Base-by-base conservation (phyloP, 129 eudicot genomes). In the Tagetes patula region DNA sequence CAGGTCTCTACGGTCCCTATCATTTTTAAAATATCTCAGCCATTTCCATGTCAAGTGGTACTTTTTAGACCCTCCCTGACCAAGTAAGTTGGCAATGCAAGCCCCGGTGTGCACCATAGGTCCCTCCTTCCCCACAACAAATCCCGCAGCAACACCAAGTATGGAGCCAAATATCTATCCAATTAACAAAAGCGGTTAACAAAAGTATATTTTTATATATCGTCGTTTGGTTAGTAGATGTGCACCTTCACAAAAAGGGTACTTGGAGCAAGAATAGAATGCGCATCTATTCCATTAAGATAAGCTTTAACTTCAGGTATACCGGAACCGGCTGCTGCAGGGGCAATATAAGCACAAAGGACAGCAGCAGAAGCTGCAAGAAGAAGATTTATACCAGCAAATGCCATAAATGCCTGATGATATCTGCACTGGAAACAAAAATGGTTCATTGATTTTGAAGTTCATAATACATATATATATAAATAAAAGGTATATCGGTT, bases 61-160 rank as follows among this genome's bases (percentile, higher is more conserved):
- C 87, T 90, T 94, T 61, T 89, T 88, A 8, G 97, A 94, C 49
- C 98, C 98, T 54, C 98, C 98, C 77, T 94, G 98, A 11, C 98
- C 98, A 78, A 94, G 89, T 71, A 94, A 86, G 76, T 88, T 90
- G 71, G 98, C 98, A 61, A 94, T 87, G 83, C 98, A 94, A 42
- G 98, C 90, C 55, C 98, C 98, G 2, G 98, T 94, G 81, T 94
- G 98, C 33, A 94, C 98, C 98, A 94, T 94, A 1, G 98, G 98
- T 74, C 98, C 98, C 79, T 94, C 98, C 85, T 94, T 94, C 41
- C 98, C 98, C 77, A 94, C 96, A 61, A 88, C 97, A 88, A 94
- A 94, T 80, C 98, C 98, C 77, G 97, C 98, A 70, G 96, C 82
- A 82, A 88, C 95, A 64, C 97, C 98, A 43, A 94, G 79, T 67